These are phyloP conservation scores for Botrytis tulipae DNA, from an alignment of 2,329 filamentous ascomycete genomes.

Conservation along the genomic window DNA sequence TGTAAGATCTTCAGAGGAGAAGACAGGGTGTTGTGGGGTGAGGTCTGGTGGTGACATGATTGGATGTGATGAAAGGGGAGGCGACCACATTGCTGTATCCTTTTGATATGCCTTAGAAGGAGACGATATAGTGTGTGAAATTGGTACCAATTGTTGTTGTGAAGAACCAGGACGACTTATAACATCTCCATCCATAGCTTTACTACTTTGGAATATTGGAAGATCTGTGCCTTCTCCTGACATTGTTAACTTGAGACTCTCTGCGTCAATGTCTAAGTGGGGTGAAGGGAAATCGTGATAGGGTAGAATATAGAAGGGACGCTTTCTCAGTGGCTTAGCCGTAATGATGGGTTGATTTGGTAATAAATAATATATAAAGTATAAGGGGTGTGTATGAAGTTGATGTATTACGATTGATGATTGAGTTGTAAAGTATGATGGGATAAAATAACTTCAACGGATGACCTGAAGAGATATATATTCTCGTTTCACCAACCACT, in stretches of 20 bases:
- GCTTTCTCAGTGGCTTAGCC: slow-evolving; percentile 3
- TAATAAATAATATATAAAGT: neutral
- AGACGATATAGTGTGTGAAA: neutral
- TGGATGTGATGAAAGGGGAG: slow-evolving; percentile 12
- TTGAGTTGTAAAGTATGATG: slow-evolving; percentile 4
- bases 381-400: neutral
- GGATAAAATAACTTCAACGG: neutral
- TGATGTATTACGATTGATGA: slow-evolving; percentile 10
- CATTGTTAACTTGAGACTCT: slow-evolving; percentile 8
- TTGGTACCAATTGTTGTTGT: slow-evolving; percentile 5
- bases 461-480: slow-evolving; percentile 15
- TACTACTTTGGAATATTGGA: slow-evolving; percentile 2
- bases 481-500: slow-evolving; percentile 14
- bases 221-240: slow-evolving; percentile 15
- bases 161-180: slow-evolving; percentile 7
- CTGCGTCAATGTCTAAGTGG: slow-evolving; percentile 4
- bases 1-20: slow-evolving; percentile 18
- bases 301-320: slow-evolving; percentile 2
- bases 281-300: slow-evolving; percentile 9
- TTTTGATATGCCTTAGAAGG: slow-evolving; percentile 5
- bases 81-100: slow-evolving; percentile 15
- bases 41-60: slow-evolving; percentile 15
- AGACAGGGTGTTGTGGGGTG: slow-evolving; percentile 1
- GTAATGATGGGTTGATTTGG: neutral
- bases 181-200: slow-evolving; percentile 1